phyloP scores from a whole-genome alignment of 2,329 filamentous ascomycete species.

The Verticillium nonalfalfae region DNA sequence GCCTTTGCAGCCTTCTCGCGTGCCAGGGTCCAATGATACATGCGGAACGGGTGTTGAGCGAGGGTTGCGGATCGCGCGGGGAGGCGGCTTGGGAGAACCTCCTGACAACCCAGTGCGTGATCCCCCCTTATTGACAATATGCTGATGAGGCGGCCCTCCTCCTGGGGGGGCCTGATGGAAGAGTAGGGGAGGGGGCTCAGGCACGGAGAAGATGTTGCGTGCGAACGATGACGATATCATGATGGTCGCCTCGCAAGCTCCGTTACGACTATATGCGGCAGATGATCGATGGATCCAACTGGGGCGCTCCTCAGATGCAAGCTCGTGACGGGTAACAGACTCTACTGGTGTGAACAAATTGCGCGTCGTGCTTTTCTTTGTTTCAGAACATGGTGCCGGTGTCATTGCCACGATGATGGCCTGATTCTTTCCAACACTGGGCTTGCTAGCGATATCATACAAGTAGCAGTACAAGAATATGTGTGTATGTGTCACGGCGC shows the following conservation, averaged over 20 bases:
- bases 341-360: background rate
- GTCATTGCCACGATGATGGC: background rate
- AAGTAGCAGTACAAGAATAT: background rate
- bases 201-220: background rate
- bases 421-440: background rate
- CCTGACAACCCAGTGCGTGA: background rate
- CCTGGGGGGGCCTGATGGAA: background rate
- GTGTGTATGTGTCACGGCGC: too few relatives aligned
- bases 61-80: background rate
- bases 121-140: background rate
- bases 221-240: background rate
- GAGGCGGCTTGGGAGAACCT: background rate
- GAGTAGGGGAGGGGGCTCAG: background rate
- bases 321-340: background rate
- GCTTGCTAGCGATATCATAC: background rate
- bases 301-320: background rate
- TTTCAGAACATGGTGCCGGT: background rate
- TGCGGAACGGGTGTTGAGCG: background rate
- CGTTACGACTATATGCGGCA: background rate
- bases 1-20: background rate
- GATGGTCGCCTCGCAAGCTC: background rate
- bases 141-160: background rate
- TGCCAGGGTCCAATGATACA: background rate
- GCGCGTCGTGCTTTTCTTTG: background rate
- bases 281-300: background rate